phyloP scores from a whole-genome alignment of 306 rosid genomes.

The Dicorynia guianensis region DNA sequence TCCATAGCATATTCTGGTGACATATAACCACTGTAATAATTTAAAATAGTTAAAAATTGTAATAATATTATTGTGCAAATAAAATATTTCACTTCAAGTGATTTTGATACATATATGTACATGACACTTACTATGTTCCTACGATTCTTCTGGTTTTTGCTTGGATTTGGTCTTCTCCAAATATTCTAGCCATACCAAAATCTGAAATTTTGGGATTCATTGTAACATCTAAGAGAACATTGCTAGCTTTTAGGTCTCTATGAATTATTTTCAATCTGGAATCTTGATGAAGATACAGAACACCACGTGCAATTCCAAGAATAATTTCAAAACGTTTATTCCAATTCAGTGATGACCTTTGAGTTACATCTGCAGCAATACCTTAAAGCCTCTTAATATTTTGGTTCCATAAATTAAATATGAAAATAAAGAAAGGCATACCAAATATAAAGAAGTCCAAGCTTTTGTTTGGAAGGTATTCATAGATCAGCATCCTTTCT shows the following conservation, averaged over 20 bases:
- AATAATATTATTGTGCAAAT: neutral
- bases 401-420: neutral
- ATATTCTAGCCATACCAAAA: conserved; percentile 46
- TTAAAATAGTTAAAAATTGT: neutral
- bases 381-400: neutral
- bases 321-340: conserved; percentile 30
- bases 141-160: conserved; percentile 35
- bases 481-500: conserved; percentile 27
- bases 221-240: conserved; percentile 29
- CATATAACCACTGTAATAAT: conserved; percentile 39
- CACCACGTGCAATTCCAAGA: conserved; percentile 34
- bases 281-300: conserved; percentile 49
- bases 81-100: no score
- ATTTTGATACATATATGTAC: neutral
- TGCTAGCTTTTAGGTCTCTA: conserved; percentile 44
- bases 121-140: conserved; percentile 44
- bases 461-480: conserved; percentile 34
- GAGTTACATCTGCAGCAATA: neutral
- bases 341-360: conserved; percentile 22
- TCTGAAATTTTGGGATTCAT: conserved; percentile 47
- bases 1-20: conserved; percentile 45
- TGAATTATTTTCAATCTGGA: conserved; percentile 42
- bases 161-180: conserved; percentile 32
- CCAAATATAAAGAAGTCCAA: conserved; percentile 44
- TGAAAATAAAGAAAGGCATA: neutral